phyloP scores from a whole-genome alignment of 768 basidiomycete species.

The Gelatoporia subvermispora region DNA sequence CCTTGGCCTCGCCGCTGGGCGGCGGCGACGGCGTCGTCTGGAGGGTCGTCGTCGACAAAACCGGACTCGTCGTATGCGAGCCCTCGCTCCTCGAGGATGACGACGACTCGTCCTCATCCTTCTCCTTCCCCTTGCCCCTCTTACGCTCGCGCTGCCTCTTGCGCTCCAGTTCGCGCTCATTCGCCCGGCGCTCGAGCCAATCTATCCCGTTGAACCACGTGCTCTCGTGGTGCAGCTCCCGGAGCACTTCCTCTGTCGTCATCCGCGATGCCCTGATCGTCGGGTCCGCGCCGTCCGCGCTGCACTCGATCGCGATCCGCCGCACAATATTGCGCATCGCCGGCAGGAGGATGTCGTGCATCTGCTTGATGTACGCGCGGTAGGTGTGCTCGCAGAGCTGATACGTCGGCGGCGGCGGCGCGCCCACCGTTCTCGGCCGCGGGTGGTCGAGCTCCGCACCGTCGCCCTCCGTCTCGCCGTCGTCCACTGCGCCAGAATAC shows the following conservation, averaged over 20 bases:
- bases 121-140: conserved; percentile 12
- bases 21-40: conserved; percentile 79
- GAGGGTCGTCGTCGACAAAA: conserved; percentile 66
- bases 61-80: conserved; percentile 66
- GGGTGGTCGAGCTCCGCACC: conserved; percentile 43
- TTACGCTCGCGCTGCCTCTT: conserved; percentile 16
- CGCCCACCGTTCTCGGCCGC: conserved; percentile 38
- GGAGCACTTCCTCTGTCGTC: conserved; percentile 56
- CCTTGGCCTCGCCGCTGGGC: conserved; percentile 39
- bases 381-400: conserved; percentile 62
- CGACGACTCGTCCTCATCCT: conserved; percentile 45
- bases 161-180: conserved; percentile 24
- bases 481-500: conserved; percentile 21
- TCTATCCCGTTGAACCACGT: conserved; percentile 74
- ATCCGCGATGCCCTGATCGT: conserved; percentile 51
- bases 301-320: conserved; percentile 59
- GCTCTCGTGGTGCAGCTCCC: conserved; percentile 49
- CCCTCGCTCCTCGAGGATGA: conserved; percentile 45
- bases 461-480: conserved; percentile 16
- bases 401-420: conserved; percentile 56
- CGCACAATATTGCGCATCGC: conserved; percentile 68
- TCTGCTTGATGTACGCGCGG: conserved; percentile 50
- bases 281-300: conserved; percentile 45
- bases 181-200: conserved; percentile 50
- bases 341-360: conserved; percentile 56